phyloP scores from a whole-genome alignment of 495 filamentous ascomycete species.

The Rostrohypoxylon terebratum region DNA sequence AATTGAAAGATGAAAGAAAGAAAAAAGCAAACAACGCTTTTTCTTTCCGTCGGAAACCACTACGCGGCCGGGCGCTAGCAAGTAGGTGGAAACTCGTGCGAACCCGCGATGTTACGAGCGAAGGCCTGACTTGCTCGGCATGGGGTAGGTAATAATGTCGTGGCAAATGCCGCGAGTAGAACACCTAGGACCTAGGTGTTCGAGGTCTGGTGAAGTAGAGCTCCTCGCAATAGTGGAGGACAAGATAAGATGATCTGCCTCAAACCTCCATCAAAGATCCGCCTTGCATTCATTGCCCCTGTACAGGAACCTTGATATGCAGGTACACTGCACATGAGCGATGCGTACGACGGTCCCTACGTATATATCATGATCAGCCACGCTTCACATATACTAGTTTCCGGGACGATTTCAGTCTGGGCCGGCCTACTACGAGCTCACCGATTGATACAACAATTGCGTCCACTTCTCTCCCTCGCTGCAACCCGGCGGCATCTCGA shows the following conservation, averaged over 20 bases:
- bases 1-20: neutral
- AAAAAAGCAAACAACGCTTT: neutral
- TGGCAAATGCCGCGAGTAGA: neutral
- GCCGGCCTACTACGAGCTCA: neutral
- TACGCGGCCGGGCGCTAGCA: slow-evolving; percentile 3
- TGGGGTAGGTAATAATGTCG: neutral
- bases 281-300: neutral
- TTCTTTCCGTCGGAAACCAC: neutral
- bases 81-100: neutral
- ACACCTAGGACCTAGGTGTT: neutral
- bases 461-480: neutral
- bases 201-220: neutral
- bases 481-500: neutral
- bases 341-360: slow-evolving; percentile 10
- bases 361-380: neutral
- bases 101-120: neutral
- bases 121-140: neutral
- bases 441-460: neutral
- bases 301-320: neutral
- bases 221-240: neutral
- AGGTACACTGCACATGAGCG: neutral
- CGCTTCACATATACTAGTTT: neutral
- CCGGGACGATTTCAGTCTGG: neutral
- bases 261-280: neutral
- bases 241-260: neutral